Conservation (phyloP, 2,329 filamentous ascomycete genomes). For the Penicillium brasilianum region DNA sequence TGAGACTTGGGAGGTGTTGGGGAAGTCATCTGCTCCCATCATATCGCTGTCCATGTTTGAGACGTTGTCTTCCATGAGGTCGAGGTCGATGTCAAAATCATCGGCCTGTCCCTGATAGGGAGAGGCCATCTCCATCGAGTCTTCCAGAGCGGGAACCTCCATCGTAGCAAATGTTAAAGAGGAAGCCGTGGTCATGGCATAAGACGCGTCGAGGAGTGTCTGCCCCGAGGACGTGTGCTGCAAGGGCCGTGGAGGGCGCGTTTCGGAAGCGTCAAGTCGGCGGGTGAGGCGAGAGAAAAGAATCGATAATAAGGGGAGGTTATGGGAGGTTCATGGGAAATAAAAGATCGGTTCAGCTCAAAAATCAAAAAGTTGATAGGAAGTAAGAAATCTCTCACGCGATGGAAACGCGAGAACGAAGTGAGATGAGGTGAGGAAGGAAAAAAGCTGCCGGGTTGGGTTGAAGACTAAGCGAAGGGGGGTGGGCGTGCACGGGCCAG, state of each 20-base stretch:
- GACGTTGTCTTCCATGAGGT: conserved; percentile 60
- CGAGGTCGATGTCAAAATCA: conserved; percentile 65
- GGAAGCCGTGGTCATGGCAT: conserved; percentile 43
- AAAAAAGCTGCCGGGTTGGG: conserved; percentile 15
- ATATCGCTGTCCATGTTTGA: conserved; percentile 61
- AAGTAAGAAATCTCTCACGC: conserved; percentile 8
- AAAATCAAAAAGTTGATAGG: not conserved
- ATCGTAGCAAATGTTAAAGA: conserved; percentile 40
- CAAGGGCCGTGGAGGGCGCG: conserved; percentile 28
- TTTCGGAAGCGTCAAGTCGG: conserved; percentile 12
- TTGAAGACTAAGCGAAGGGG: conserved; percentile 44
- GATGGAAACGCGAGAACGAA: not conserved
- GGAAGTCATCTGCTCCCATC: conserved; percentile 48
- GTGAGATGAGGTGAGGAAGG: conserved; percentile 13
- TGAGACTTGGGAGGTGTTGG: conserved; percentile 37
- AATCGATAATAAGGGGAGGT: conserved; percentile 4
- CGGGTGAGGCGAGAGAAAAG: conserved; percentile 7
- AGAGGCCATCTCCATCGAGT: conserved; percentile 52
- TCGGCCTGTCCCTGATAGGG: conserved; percentile 52
- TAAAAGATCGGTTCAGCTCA: not conserved
- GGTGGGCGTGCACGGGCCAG: conserved; percentile 43
- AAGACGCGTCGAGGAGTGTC: conserved; percentile 21
- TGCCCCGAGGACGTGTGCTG: conserved; percentile 26
- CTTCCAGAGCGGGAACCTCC: conserved; percentile 47
- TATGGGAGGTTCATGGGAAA: conserved; percentile 1